Percentiles rank a stretch among this genome's conserved stretches.
phyloP scores from a whole-genome alignment of 2,329 filamentous ascomycete species.

The Colletotrichum gigasporum region DNA sequence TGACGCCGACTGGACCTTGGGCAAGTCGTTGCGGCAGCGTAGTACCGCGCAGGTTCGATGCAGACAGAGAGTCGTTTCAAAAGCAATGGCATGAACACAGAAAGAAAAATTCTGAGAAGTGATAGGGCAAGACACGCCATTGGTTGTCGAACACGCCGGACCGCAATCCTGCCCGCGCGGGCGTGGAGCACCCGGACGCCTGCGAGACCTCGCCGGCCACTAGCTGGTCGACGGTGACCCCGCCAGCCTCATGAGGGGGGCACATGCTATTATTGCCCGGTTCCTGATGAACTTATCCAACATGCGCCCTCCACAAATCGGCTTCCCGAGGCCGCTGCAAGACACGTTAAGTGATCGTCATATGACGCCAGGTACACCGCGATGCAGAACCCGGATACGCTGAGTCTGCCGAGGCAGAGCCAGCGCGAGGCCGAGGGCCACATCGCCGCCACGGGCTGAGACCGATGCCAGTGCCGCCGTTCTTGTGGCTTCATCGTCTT shows the following conservation, averaged over 20 bases:
- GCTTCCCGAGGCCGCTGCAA: conserved; percentile 8
- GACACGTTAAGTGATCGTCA: conserved; percentile 19
- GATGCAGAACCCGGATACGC: conserved; percentile 19
- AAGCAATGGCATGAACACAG: conserved; percentile 24
- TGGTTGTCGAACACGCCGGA: conserved; percentile 20
- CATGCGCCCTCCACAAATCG: conserved; percentile 3
- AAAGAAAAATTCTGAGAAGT: conserved; percentile 27
- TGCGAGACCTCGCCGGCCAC: conserved; percentile 22
- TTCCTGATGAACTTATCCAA: conserved; percentile 21
- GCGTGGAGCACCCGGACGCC: conserved; percentile 19
- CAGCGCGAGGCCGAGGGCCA: not conserved
- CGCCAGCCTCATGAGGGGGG: conserved; percentile 10
- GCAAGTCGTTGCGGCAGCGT: conserved; percentile 5
- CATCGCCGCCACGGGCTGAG: conserved; percentile 13
- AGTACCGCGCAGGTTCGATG: not conserved
- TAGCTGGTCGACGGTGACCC: conserved; percentile 18
- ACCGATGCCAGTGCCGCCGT: conserved; percentile 18
- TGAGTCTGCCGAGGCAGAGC: not conserved
- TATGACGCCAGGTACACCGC: conserved; percentile 18
- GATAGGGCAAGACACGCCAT: conserved; percentile 30
- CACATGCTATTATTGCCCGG: not conserved
- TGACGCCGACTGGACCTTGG: conserved; percentile 11
- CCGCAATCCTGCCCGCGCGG: conserved; percentile 20
- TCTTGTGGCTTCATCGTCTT: conserved; percentile 20
- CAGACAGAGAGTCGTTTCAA: conserved; percentile 21